phyloP scores from a whole-genome alignment of 1,284 basidiomycete species.

The Irpex lacteus region DNA sequence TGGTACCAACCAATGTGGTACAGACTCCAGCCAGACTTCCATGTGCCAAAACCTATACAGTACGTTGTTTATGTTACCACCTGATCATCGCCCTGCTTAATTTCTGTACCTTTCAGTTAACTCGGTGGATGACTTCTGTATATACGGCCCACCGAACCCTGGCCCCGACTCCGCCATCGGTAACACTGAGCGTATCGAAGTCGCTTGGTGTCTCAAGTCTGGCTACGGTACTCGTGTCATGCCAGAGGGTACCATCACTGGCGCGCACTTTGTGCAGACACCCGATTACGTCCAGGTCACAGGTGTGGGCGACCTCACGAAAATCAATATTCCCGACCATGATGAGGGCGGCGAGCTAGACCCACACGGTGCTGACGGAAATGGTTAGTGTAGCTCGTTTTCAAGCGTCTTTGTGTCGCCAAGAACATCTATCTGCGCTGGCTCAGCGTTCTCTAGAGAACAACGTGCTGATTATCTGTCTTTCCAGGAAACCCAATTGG shows the following conservation, averaged over 20 bases:
- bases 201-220: slow-evolving; percentile 68
- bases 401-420: no score
- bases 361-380: slow-evolving; percentile 57
- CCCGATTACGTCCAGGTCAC: slow-evolving; percentile 71
- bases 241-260: slow-evolving; percentile 69
- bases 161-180: slow-evolving; percentile 51
- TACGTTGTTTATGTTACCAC: slow-evolving; percentile 29
- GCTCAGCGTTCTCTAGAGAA: background rate
- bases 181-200: slow-evolving; percentile 61
- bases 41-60: slow-evolving; percentile 66
- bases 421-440: background rate
- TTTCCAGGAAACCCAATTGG: slow-evolving; percentile 60
- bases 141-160: slow-evolving; percentile 55
- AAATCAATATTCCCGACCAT: slow-evolving; percentile 58
- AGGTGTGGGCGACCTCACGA: slow-evolving; percentile 64
- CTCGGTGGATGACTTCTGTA: slow-evolving; percentile 58
- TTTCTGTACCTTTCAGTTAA: slow-evolving; percentile 42
- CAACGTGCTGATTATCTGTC: background rate
- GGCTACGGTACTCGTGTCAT: slow-evolving; percentile 72
- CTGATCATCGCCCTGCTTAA: background rate
- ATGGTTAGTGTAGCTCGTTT: slow-evolving; percentile 33
- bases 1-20: slow-evolving; percentile 67
- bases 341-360: slow-evolving; percentile 65
- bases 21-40: slow-evolving; percentile 52
- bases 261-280: slow-evolving; percentile 70